Conservation (phyloP, 257 asterid genomes). For the Fraxinus anomala region DNA sequence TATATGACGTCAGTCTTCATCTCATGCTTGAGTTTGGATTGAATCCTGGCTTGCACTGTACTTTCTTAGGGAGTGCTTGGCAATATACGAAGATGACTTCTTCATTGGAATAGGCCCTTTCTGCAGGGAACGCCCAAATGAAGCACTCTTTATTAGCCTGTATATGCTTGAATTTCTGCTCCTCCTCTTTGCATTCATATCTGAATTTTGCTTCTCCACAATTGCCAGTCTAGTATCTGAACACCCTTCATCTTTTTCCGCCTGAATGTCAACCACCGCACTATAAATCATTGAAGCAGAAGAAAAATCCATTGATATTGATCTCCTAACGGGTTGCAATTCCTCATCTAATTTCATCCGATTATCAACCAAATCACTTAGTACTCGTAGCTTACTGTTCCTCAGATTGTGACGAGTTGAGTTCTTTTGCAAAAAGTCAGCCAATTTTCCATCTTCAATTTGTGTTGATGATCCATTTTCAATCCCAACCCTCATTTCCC, state of each 20-base stretch:
- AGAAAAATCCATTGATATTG: constrained; percentile 58
- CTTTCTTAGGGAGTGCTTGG: constrained; percentile 42
- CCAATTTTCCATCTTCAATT: constrained; percentile 12
- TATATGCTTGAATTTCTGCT: constrained; percentile 31
- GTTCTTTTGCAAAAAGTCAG: constrained; percentile 1
- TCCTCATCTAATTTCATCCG: constrained; percentile 32
- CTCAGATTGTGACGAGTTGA: background rate
- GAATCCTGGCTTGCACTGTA: constrained; percentile 45
- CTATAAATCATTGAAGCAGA: constrained; percentile 31
- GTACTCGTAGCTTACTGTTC: constrained; percentile 31
- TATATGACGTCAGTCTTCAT: too few relatives aligned
- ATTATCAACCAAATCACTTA: constrained; percentile 48
- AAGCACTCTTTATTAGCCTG: constrained; percentile 48
- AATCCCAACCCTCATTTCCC: constrained; percentile 14
- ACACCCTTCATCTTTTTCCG: constrained; percentile 37
- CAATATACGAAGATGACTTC: constrained; percentile 58
- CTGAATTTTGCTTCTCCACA: constrained; percentile 22
- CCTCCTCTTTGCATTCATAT: constrained; percentile 18
- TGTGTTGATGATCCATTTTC: constrained; percentile 13
- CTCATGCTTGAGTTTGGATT: background rate
- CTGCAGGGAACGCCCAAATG: constrained; percentile 44
- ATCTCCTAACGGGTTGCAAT: constrained; percentile 46
- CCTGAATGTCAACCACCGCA: constrained; percentile 17
- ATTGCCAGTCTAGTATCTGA: constrained; percentile 19
- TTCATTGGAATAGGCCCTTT: constrained; percentile 56